Evolutionary conservation across 768 basidiomycete species (phyloP), one percentile per base, ranked within the genome.

Genomic region (Kwoniella newhampshirensis): DNA sequence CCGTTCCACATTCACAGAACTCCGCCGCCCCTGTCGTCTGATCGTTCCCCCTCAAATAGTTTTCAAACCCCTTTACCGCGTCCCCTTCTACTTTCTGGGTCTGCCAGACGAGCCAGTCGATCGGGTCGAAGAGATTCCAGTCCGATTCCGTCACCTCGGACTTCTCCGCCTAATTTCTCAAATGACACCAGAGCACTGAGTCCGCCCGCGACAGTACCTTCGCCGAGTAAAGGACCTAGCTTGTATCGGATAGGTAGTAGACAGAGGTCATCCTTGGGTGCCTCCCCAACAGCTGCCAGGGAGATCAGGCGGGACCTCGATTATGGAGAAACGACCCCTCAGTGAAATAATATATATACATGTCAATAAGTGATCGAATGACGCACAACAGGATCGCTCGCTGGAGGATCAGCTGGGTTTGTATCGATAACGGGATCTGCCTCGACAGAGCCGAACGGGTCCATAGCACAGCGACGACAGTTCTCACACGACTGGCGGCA

Each of bases 181-280:
- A 18, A 15, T 25, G 50, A 39, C 4, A 54, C 20, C 32, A 48
- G 40, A 18, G 18, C 43, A 40, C 36, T 53, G 9, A 59, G 57
- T 53, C 57, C 57, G 13, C 57, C 57, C 9, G 13, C 25, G 13
- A 11, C 21, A 20, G 21, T 45, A 13, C 49, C 30, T 25, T 46
- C 48, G 13, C 49, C 48, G 8, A 12, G 28, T 8, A 28, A 26
- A 9, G 51, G 51, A n/a, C 27, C 36, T 45, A 50, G 57, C 7
- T 36, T 57, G 23, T 57, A 57, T 39, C 49, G 55, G 23, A 57
- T 57, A 5, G 55, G 55, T 17, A 57, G 55, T 37, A 49, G 55
- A 50, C 48, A 57, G 17, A 41, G 55, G 26, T 50, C 55, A 43
- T 49, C 47, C 26, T 30, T 49, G 18, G 39, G 46, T 9, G 55